Percentiles rank a stretch among this genome's conserved stretches.
These are phyloP conservation scores for Trifolium fragiferum DNA, from an alignment of 306 rosid species.

Conservation along the genomic window DNA sequence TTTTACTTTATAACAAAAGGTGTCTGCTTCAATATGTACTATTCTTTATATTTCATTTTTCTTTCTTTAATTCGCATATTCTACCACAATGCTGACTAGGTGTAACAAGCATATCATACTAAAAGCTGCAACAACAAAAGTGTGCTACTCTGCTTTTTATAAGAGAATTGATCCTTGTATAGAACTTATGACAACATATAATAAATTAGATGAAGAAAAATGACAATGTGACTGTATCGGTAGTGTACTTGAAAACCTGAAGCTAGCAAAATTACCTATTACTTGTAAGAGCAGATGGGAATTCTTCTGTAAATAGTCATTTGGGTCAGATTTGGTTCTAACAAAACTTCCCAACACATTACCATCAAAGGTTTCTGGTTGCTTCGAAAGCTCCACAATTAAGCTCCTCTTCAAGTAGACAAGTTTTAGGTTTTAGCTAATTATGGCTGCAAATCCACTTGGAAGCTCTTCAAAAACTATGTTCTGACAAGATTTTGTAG, in stretches of 20 bases:
- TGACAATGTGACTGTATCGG: background rate
- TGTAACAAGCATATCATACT: conserved; percentile 21
- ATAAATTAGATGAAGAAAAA: conserved; percentile 24
- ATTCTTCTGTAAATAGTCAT: conserved; percentile 70
- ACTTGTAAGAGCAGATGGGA: conserved; percentile 70
- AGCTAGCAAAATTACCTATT: conserved; percentile 53
- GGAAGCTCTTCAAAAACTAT: conserved; percentile 41
- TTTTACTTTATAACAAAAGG: no score
- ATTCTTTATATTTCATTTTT: conserved; percentile 24
- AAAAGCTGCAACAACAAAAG: conserved; percentile 8
- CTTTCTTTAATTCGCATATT: conserved; percentile 16
- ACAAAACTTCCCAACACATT: conserved; percentile 77
- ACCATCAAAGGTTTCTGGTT: conserved; percentile 55
- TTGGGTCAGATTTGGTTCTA: conserved; percentile 67
- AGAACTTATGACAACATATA: conserved; percentile 3
- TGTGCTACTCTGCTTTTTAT: conserved; percentile 9
- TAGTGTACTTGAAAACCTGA: conserved; percentile 22
- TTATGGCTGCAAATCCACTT: conserved; percentile 62
- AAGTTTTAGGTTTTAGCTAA: conserved; percentile 64
- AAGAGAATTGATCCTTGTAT: conserved; percentile 2
- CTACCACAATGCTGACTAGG: conserved; percentile 27
- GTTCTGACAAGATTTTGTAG: conserved; percentile 37
- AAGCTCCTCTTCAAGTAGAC: conserved; percentile 74
- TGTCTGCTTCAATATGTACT: background rate
- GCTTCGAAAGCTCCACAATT: conserved; percentile 63